Evolutionary conservation across 2,329 filamentous ascomycete species (phyloP), one percentile per base, ranked within the genome.

Genomic region (Periconia sp.): DNA sequence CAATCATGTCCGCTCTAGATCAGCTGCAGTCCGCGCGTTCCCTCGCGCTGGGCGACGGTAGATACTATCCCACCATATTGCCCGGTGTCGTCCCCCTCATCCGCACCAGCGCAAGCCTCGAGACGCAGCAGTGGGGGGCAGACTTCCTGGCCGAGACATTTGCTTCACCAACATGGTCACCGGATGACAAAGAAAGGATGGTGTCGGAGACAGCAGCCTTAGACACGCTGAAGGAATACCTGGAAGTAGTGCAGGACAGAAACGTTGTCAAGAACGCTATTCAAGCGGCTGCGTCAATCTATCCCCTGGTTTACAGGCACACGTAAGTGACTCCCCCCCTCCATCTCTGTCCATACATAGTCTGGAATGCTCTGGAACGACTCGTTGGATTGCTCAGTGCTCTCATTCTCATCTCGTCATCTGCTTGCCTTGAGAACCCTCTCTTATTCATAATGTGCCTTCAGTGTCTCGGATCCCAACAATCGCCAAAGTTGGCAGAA

Each of bases 111-210:
- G 60, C 66, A 31, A 60, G 54, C 48, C 73, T 96, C 43, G 89
- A 95, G 71, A 77, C 97, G 61, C 87, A 91, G 71, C 80, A 92
- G 86, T 99, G 94, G 94, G 94, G 92, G 18, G 87, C 92, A 51
- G 92, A 96, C 49, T 99, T 99, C 66, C 78, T 99, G 30, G 91
- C 92, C 43, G 94, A 99, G 76, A 91, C 92, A 2, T 97, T 99
- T 73, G 87, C 94, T 43, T 95, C 89, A 47, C 94, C 95, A n/a
- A 84, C 87, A 16, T 79, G 97, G 59, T 77, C 86, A 15, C 78
- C 83, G 46, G 79, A 86, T 38, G 85, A 88, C 69, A 99, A 97
- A 78, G 89, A 84, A 15, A 10, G 10, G 77, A 85, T 84, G 48
- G 78, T 94, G 73, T 85, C 86, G 55, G 77, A 89, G 46, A 81